Percentiles rank a stretch among this genome's conserved stretches.
Conservation (phyloP, 2,329 filamentous ascomycete species). For the Tetracladium maxilliforme region DNA sequence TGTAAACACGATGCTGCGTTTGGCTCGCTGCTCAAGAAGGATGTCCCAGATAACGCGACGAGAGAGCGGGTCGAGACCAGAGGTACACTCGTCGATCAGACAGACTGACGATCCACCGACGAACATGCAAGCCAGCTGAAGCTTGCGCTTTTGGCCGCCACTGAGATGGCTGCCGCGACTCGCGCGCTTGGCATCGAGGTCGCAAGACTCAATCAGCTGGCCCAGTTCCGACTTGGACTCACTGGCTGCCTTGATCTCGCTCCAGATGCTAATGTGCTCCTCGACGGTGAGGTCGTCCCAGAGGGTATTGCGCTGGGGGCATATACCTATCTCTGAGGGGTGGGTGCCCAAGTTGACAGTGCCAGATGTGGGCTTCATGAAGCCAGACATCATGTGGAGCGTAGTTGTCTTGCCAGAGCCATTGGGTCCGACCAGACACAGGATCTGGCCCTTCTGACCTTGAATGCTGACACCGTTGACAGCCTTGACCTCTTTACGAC, state of each 20-base stretch:
- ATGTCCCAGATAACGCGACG: constrained; percentile 57
- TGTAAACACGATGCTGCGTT: constrained; percentile 46
- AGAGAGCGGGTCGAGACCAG: constrained; percentile 48
- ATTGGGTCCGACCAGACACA: constrained; percentile 50
- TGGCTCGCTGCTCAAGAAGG: constrained; percentile 43
- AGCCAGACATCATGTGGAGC: constrained; percentile 46
- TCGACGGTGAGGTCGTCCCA: constrained; percentile 49
- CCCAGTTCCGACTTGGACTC: constrained; percentile 27
- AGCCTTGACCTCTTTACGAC: constrained; percentile 34
- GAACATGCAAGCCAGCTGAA: constrained; percentile 55
- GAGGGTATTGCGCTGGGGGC: constrained; percentile 25
- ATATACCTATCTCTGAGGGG: constrained; percentile 13
- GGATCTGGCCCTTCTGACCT: constrained; percentile 43
- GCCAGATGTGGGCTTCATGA: constrained; percentile 41
- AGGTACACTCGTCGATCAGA: constrained; percentile 51
- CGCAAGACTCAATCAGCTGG: constrained; percentile 37
- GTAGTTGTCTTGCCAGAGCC: constrained; percentile 52
- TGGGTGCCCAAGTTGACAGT: no score
- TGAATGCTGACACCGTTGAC: constrained; percentile 41
- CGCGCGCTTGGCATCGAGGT: constrained; percentile 39
- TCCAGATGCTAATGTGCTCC: constrained; percentile 49
- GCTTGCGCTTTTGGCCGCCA: constrained; percentile 52
- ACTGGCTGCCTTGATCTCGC: constrained; percentile 34
- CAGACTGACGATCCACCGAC: constrained; percentile 49
- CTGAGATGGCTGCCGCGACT: constrained; percentile 42